A percentile compares a stretch with the other conserved stretches of the same genome.
Evolutionary conservation across 2,329 filamentous ascomycete species (phyloP).

Genomic region (Metarhizium brunneum): DNA sequence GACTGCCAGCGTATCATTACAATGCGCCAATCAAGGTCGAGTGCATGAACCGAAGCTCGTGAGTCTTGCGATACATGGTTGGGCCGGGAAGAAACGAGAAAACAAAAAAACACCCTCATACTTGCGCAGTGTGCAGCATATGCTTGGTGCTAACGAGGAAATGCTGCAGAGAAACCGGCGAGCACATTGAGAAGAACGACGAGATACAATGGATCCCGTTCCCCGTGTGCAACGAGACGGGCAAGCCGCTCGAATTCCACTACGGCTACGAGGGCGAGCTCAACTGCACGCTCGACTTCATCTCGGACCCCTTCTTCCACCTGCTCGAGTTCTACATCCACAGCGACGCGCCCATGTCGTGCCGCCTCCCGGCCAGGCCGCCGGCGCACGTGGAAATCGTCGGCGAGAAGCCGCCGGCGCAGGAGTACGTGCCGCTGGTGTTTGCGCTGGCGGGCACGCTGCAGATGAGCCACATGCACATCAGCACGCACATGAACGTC

Average conservation of each 20-base stretch:
- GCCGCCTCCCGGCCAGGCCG: conserved; percentile 77
- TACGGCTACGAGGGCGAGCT: conserved; percentile 77
- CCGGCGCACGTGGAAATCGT: conserved; percentile 43
- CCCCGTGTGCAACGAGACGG: conserved; percentile 81
- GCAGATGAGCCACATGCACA: conserved; percentile 81
- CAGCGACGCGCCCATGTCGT: conserved; percentile 86
- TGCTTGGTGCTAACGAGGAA: too few species aligned
- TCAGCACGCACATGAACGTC: conserved; percentile 83
- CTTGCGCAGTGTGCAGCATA: too few species aligned
- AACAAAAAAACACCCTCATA: too few species aligned
- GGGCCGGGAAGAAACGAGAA: background rate
- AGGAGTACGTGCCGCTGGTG: conserved; percentile 71
- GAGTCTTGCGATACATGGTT: conserved; percentile 21
- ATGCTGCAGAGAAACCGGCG: conserved; percentile 64
- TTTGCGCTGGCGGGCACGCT: conserved; percentile 85
- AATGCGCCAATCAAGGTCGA: conserved; percentile 59
- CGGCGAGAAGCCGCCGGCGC: conserved; percentile 38
- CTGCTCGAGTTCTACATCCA: conserved; percentile 96
- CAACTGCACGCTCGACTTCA: conserved; percentile 73
- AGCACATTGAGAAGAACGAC: conserved; percentile 77
- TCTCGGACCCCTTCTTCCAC: conserved; percentile 76
- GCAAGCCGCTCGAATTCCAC: conserved; percentile 68
- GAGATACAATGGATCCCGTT: conserved; percentile 91
- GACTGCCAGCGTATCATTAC: conserved; percentile 54
- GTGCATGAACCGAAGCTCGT: conserved; percentile 68